These are phyloP conservation scores for Fusarium mangiferae DNA, from an alignment of 2,329 filamentous ascomycete genomes.

Conservation along the genomic window DNA sequence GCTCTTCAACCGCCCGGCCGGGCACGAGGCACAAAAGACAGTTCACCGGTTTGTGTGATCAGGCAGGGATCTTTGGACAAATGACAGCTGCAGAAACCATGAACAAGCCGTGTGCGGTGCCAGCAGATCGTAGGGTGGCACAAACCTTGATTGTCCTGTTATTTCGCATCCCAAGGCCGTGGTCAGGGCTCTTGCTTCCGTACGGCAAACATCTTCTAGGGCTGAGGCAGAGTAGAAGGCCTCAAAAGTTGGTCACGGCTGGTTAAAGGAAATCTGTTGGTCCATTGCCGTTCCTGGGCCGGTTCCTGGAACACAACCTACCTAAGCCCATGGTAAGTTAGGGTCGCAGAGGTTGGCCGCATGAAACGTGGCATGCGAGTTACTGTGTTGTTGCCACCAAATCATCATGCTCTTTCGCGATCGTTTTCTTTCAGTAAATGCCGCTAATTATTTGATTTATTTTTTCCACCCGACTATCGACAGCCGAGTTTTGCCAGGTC, in stretches of 20 bases:
- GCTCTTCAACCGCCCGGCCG: slow-evolving; percentile 15
- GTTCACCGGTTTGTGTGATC: slow-evolving; percentile 16
- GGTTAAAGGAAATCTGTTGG: slow-evolving; percentile 11
- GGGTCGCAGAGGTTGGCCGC: slow-evolving; percentile 32
- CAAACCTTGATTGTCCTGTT: slow-evolving; percentile 10
- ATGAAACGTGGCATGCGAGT: slow-evolving; percentile 35
- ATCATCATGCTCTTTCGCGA: neutral
- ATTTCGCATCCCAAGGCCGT: slow-evolving; percentile 22
- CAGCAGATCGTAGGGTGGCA: slow-evolving; percentile 33
- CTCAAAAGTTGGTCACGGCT: slow-evolving; percentile 35
- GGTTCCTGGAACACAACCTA: slow-evolving; percentile 7
- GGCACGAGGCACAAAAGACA: neutral
- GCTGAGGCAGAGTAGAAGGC: slow-evolving; percentile 22
- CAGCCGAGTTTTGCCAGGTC: neutral
- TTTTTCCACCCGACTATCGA: neutral
- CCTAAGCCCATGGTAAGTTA: neutral
- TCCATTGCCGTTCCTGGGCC: slow-evolving; percentile 6
- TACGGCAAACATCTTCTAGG: slow-evolving; percentile 7
- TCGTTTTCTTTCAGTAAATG: neutral
- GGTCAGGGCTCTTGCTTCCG: slow-evolving; percentile 12
- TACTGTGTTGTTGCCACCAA: slow-evolving; percentile 5
- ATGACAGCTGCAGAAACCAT: slow-evolving; percentile 20
- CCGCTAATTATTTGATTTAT: neutral
- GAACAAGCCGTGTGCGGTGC: slow-evolving; percentile 41
- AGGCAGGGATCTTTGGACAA: slow-evolving; percentile 30